Evolutionary conservation across 116 monocot genomes (phyloP).

Genomic region (Iris pallida): DNA sequence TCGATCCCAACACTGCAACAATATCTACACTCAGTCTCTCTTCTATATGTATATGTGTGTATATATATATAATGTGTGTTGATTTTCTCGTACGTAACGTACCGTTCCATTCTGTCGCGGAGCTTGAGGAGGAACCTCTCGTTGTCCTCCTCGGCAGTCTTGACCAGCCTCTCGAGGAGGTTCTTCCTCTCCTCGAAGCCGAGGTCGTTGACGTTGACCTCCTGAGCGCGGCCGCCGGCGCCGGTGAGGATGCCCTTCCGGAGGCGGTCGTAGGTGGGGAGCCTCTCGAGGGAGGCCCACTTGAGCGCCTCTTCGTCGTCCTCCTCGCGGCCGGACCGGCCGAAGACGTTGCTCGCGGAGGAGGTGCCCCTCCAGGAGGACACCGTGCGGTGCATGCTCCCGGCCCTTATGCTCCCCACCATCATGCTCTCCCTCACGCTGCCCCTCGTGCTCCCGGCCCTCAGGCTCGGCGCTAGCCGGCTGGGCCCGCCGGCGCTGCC

Average conservation of each 20-base stretch:
- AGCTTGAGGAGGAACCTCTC: conserved; percentile 72
- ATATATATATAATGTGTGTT: no score
- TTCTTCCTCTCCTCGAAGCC: conserved; percentile 52
- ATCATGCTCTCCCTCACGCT: conserved; percentile 7
- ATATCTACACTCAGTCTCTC: no score
- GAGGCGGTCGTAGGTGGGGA: conserved; percentile 13
- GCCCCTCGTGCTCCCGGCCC: no score
- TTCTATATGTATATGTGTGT: no score
- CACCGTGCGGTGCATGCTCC: conserved; percentile 5
- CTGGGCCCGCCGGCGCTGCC: no score
- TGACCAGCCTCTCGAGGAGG: conserved; percentile 47
- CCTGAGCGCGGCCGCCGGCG: conserved; percentile 12
- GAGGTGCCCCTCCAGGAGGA: conserved; percentile 3
- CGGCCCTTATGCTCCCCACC: conserved; percentile 1
- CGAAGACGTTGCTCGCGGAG: conserved; percentile 9
- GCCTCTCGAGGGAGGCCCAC: conserved; percentile 13
- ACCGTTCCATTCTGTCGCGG: conserved; percentile 64
- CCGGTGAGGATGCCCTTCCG: conserved; percentile 4
- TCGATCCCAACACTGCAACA: conserved; percentile 45
- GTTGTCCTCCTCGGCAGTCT: conserved; percentile 68
- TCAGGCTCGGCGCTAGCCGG: no score
- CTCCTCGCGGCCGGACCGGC: conserved; percentile 7
- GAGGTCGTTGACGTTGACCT: conserved; percentile 37
- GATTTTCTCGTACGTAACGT: no score
- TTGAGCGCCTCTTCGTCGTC: conserved; percentile 16